phyloP scores from a whole-genome alignment of 2,329 filamentous ascomycete species.

The Nothophaeocryptopus gaeumannii region DNA sequence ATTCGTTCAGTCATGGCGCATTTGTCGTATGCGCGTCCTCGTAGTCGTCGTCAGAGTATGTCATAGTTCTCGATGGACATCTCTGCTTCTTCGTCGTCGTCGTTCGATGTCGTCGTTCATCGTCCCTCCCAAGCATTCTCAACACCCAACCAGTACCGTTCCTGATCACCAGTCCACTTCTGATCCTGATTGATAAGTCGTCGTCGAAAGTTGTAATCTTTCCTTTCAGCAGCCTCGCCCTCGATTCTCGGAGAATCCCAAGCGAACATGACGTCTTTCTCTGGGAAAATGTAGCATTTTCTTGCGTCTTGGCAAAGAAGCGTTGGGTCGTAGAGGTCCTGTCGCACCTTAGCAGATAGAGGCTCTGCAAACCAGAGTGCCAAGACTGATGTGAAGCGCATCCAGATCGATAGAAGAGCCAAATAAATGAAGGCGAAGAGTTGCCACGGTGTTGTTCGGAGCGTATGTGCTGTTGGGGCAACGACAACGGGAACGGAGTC shows the following conservation, averaged over 20 bases:
- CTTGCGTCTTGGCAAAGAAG: conserved; percentile 22
- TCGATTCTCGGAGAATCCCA: conserved; percentile 17
- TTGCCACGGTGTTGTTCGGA: conserved; percentile 8
- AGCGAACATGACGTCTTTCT: conserved; percentile 30
- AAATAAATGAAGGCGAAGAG: conserved; percentile 15
- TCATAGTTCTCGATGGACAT: no score
- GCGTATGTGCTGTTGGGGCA: conserved; percentile 7
- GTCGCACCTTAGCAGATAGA: conserved; percentile 16
- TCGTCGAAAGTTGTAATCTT: conserved; percentile 23
- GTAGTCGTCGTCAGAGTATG: no score
- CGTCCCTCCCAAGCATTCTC: conserved; percentile 31
- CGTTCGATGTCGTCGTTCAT: background rate
- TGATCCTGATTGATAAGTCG: conserved; percentile 20
- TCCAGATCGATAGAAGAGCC: conserved; percentile 17
- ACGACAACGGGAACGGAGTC: conserved; percentile 25
- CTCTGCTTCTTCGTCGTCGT: no score
- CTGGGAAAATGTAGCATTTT: conserved; percentile 30
- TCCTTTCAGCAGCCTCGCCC: conserved; percentile 19
- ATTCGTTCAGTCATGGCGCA: no score
- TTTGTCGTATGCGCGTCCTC: no score
- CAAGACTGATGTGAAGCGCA: conserved; percentile 16
- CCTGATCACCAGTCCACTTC: conserved; percentile 28
- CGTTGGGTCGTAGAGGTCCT: conserved; percentile 23
- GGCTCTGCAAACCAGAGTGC: conserved; percentile 21
- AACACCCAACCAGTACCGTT: conserved; percentile 31